Evolutionary conservation across 352 stramenopile species (phyloP), one percentile per base, ranked within the genome.

Genomic region (Paralagenidium karlingii): DNA sequence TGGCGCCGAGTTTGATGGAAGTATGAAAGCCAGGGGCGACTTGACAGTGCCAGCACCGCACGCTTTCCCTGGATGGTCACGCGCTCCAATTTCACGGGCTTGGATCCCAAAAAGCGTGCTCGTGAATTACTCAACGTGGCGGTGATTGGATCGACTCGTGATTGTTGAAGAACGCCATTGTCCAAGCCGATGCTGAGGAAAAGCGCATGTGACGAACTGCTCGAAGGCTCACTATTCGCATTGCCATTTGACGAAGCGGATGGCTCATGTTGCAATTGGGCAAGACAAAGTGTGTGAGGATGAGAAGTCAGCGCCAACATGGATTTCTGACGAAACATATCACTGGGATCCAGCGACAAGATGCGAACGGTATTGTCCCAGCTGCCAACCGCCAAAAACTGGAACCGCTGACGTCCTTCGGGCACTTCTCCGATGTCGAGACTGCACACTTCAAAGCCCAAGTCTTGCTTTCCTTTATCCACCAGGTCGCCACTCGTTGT

Each of bases 351-450:
- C 27, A 99, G 61, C 12, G 88, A 97, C 15, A 99, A 61, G 45
- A 99, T 90, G 19, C 92, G 84, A 22, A 87, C 80, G 2, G 78
- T 87, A 58, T 87, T 89, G 49, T 94, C 80, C 75, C 78, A 94
- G 44, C 75, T 89, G 2, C 96, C 96, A 25, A 99, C 79, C n/a
- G 89, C 94, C 25, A 98, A 76, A 58, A 99, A 99, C 34, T 92
- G 74, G 53, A 94, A 95, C 4, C 90, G 85, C 32, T 95, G 83
- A 13, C 93, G 79, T 20, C 95, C 94, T 39, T 88, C 71, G 8
- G 87, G 89, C n/a, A 99, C 78, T 19, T 86, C 71, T 20, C 93
- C 94, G 19, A 99, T 76, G 47, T 98, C 94, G n/a, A 99, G 59
- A 34, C 90, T 98, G 42, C 77, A 96, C 5, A 99, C 93, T 67